Conservation (phyloP, 306 rosid genomes). For the Vicia villosa region DNA sequence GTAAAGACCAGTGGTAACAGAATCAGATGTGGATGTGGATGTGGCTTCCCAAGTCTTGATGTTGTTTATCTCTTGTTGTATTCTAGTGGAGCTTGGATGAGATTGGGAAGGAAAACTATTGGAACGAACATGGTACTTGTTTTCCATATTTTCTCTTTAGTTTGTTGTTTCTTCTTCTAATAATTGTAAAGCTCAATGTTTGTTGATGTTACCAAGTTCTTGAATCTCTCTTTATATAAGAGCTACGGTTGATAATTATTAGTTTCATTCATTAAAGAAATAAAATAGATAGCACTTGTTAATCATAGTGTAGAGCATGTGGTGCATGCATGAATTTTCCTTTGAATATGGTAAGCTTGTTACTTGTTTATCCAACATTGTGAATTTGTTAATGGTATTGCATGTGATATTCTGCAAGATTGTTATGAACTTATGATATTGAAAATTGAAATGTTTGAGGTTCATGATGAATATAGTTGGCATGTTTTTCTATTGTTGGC, state of each 20-base stretch:
- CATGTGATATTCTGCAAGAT: constrained; percentile 28
- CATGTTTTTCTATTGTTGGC: constrained; percentile 30
- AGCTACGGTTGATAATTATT: no score
- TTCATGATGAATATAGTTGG: background rate
- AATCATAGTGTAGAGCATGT: constrained; percentile 43
- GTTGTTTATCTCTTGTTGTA: constrained; percentile 54
- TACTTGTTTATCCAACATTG: constrained; percentile 42
- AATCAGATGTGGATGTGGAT: constrained; percentile 44
- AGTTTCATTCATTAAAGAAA: background rate
- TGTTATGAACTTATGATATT: background rate
- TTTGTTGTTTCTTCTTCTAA: background rate
- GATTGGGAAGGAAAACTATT: constrained; percentile 69
- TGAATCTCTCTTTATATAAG: constrained; percentile 30
- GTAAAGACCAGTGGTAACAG: constrained; percentile 41
- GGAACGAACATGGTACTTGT: constrained; percentile 52
- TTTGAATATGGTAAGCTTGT: constrained; percentile 47
- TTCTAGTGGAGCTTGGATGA: constrained; percentile 57
- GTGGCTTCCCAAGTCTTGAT: constrained; percentile 45
- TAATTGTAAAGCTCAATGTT: background rate
- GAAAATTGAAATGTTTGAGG: constrained; percentile 11
- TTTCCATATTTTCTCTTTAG: constrained; percentile 46
- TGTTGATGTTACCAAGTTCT: constrained; percentile 23
- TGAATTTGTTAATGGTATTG: background rate
- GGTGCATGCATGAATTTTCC: constrained; percentile 41
- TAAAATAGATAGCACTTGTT: background rate